Conservation (phyloP, 2,329 filamentous ascomycete species). For the Phaeosphaeriaceae sp. region DNA sequence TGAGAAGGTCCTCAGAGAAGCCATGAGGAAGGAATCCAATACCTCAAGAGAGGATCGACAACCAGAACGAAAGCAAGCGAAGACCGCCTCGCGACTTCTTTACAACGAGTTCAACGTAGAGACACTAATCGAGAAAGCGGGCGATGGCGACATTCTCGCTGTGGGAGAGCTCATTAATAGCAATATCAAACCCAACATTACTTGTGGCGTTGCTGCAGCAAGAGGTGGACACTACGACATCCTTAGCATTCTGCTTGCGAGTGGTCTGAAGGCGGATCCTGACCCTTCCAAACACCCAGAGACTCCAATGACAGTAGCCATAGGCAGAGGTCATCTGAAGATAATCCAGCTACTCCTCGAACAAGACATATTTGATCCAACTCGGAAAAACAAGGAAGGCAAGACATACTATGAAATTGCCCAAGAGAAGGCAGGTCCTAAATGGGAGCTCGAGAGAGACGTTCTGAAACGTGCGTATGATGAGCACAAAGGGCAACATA, state of each 20-base stretch:
- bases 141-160: slow-evolving; percentile 56
- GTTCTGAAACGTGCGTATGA: slow-evolving; percentile 79
- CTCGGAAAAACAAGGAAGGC: slow-evolving; percentile 72
- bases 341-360: slow-evolving; percentile 81
- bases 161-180: slow-evolving; percentile 57
- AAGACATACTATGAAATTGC: slow-evolving; percentile 89
- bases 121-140: slow-evolving; percentile 56
- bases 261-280: slow-evolving; percentile 56
- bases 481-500: slow-evolving; percentile 50
- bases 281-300: slow-evolving; percentile 81
- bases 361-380: slow-evolving; percentile 82
- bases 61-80: slow-evolving; percentile 37
- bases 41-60: slow-evolving; percentile 59
- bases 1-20: slow-evolving; percentile 70
- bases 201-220: slow-evolving; percentile 88
- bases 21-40: slow-evolving; percentile 56
- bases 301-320: slow-evolving; percentile 92
- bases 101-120: slow-evolving; percentile 59
- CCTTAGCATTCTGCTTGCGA: slow-evolving; percentile 70
- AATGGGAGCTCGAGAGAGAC: slow-evolving; percentile 87
- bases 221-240: slow-evolving; percentile 90
- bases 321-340: slow-evolving; percentile 84
- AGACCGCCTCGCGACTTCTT: slow-evolving; percentile 51
- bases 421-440: slow-evolving; percentile 78
- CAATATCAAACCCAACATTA: slow-evolving; percentile 70